phyloP scores from a whole-genome alignment of 2,329 filamentous ascomycete species.

The Onygena corvina region DNA sequence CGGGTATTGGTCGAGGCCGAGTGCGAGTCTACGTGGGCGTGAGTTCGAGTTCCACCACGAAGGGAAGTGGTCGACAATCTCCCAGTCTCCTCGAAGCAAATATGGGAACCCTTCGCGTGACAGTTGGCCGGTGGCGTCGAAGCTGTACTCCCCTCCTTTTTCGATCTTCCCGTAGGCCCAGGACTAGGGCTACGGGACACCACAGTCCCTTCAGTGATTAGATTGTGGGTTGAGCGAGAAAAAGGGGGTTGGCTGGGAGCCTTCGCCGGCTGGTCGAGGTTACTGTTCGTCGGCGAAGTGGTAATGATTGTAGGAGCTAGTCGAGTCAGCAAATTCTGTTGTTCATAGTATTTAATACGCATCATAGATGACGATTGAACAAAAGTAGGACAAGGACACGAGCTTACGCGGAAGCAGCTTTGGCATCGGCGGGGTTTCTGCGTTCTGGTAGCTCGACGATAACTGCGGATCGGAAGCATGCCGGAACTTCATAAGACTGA shows the following conservation, averaged over 20 bases:
- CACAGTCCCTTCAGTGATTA: neutral
- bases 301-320: constrained; percentile 63
- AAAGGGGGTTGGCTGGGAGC: neutral
- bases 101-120: constrained; percentile 30
- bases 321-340: constrained; percentile 3
- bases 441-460: constrained; percentile 57
- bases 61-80: constrained; percentile 39
- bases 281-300: constrained; percentile 66
- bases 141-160: neutral
- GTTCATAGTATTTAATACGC: no score
- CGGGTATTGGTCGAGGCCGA: constrained; percentile 26
- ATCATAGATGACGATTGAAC: constrained; percentile 8
- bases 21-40: constrained; percentile 29
- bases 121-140: constrained; percentile 23
- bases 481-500: constrained; percentile 66
- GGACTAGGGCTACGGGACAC: constrained; percentile 1
- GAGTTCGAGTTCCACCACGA: constrained; percentile 49
- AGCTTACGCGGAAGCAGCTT: constrained; percentile 29
- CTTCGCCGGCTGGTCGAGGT: constrained; percentile 34
- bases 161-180: neutral
- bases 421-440: constrained; percentile 39
- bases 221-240: neutral
- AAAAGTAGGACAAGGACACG: constrained; percentile 4
- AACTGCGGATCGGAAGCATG: constrained; percentile 90
- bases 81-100: constrained; percentile 52